Evolutionary conservation across 768 basidiomycete genomes (phyloP).

Genomic region (Russula foetens): DNA sequence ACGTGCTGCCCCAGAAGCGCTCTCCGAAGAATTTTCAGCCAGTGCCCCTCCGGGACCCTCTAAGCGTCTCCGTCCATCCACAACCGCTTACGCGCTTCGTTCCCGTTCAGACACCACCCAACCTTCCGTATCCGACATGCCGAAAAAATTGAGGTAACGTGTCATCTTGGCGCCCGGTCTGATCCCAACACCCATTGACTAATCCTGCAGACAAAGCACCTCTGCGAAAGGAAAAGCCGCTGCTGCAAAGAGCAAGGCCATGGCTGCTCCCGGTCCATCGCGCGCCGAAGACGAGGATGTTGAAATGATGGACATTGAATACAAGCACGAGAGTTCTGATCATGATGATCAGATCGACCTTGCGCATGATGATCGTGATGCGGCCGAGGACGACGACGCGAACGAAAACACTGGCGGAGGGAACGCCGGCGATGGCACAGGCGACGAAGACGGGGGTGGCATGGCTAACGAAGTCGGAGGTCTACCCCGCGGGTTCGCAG

Average conservation of each 20-base stretch:
- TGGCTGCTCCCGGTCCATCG: slow-evolving; percentile 56
- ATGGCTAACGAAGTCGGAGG: slow-evolving; percentile 25
- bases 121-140: slow-evolving; percentile 47
- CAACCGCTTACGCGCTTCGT: slow-evolving; percentile 54
- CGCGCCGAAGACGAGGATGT: slow-evolving; percentile 61
- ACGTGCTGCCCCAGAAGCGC: slow-evolving; percentile 67
- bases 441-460: slow-evolving; percentile 30
- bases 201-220: slow-evolving; percentile 38
- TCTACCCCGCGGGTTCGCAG: slow-evolving; percentile 18
- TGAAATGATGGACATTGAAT: slow-evolving; percentile 66
- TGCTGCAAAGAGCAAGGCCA: slow-evolving; percentile 46
- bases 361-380: slow-evolving; percentile 40
- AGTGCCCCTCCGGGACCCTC: slow-evolving; percentile 36
- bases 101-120: slow-evolving; percentile 40
- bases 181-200: slow-evolving; percentile 6
- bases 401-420: slow-evolving; percentile 34
- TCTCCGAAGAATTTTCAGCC: slow-evolving; percentile 53
- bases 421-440: slow-evolving; percentile 25
- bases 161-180: not conserved
- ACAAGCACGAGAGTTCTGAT: slow-evolving; percentile 40
- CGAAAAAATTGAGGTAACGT: slow-evolving; percentile 62
- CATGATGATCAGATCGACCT: slow-evolving; percentile 38
- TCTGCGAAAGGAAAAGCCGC: slow-evolving; percentile 29
- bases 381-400: slow-evolving; percentile 41
- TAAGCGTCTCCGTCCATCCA: slow-evolving; percentile 54